Evolutionary conservation across 176 grass and related monocot genomes (phyloP).

Genomic region (Ensete ventricosum): DNA sequence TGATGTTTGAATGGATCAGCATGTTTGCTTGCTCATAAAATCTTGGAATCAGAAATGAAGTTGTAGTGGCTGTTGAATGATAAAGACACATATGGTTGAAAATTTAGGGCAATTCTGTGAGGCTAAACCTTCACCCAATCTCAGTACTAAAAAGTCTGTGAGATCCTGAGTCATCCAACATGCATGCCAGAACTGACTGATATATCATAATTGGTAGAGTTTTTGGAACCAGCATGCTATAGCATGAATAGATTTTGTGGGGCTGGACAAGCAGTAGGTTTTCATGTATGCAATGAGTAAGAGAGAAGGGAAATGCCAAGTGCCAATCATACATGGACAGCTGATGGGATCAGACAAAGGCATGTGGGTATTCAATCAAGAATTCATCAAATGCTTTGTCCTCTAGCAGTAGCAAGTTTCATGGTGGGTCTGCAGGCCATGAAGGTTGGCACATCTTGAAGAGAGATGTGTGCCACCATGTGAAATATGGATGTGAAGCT

Average conservation of each 20-base stretch:
- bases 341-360: neutral
- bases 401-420: neutral
- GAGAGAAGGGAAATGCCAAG: no score
- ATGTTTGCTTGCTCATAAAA: no score
- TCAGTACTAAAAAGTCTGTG: neutral
- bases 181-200: no score
- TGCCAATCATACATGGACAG: neutral
- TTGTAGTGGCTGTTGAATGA: no score
- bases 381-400: neutral
- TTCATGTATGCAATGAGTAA: no score
- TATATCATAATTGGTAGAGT: no score
- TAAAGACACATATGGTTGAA: no score
- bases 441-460: neutral
- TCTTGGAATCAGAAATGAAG: no score
- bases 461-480: constrained; percentile 1
- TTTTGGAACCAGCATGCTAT: no score
- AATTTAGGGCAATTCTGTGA: no score
- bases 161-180: no score
- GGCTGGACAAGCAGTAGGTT: neutral
- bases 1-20: no score
- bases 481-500: neutral
- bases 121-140: constrained; percentile 1
- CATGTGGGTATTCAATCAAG: neutral
- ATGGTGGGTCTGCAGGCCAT: neutral
- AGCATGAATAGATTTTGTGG: constrained; percentile 1